Evolutionary conservation across 225 moss, liverwort and hornwort genomes (phyloP).

Genomic region (Thuidium tamariscinum): DNA sequence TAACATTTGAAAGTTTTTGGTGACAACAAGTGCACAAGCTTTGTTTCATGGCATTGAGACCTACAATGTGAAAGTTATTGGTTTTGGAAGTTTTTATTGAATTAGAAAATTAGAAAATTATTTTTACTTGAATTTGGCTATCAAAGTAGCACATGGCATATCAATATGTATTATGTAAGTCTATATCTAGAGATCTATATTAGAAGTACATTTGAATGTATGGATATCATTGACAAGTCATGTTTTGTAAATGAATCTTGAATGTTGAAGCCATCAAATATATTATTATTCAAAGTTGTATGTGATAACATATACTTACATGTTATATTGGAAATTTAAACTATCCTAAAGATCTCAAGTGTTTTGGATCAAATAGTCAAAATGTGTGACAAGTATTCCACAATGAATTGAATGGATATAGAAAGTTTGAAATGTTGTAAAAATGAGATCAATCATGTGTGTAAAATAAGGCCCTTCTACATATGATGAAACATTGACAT

Average conservation of each 20-base stretch:
- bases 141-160: too few species aligned
- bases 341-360: neutral
- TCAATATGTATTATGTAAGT: too few species aligned
- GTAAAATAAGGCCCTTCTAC: accelerated
- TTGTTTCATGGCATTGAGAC: too few species aligned
- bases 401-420: neutral
- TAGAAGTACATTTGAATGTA: neutral
- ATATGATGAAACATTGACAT: neutral
- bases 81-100: too few species aligned
- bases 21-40: too few species aligned
- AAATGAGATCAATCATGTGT: neutral
- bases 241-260: neutral
- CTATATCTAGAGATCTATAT: neutral
- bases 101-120: too few species aligned
- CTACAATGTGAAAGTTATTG: too few species aligned
- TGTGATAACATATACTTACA: neutral
- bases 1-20: too few species aligned
- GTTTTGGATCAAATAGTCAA: neutral
- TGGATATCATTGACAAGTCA: neutral
- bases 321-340: neutral
- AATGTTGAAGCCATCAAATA: neutral
- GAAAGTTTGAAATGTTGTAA: neutral
- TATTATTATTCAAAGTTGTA: neutral
- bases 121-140: too few species aligned
- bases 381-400: neutral